Evolutionary conservation across 2,329 filamentous ascomycete genomes (phyloP), one percentile per base, ranked within the genome.

Genomic region (Fusarium proliferatum): DNA sequence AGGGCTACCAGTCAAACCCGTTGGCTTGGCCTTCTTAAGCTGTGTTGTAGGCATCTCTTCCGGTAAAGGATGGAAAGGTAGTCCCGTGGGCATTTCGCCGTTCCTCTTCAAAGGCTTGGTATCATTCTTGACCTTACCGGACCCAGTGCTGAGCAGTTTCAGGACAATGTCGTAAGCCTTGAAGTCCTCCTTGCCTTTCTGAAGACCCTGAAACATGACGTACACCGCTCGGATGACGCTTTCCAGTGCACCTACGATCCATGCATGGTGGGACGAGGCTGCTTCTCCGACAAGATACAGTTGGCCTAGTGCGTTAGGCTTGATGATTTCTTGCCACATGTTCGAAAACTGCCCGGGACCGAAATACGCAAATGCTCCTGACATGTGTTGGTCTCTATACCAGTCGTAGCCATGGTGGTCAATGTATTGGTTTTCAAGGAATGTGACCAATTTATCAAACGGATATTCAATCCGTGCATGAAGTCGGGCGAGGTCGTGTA

Each of bases 381-480:
- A n/a, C 26, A 48, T 48, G 4, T 48, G 0, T 16, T 48, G 9
- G 19, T 48, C 45, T 48, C 45, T 48, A 0, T 30, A 48, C 19
- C 45, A 16, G 19, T 48, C 45, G 2, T 30, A 48, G 3, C 45
- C 26, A 3, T 30, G 45, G 4, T 48, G 45, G 1, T 16, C 45
- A 21, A 48, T 30, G 13, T 48, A 48, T 30, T 28, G 45, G 0
- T 4, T 9, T 11, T 48, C 26, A 1, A 48, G 45, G 3, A 48
- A 48, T 1, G 3, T 10, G 3, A 16, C 12, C 5, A 48, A 0
- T 1, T 30, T 3, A 5, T 48, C 0, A 3, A 48, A 48, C 0
- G 45, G 19, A 7, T 0, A 6, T 0, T 48, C 17, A 0, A 2
- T 10, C 5, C 45, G 26, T 21, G 26, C 19, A n/a, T 48, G 45